Evolutionary conservation across 1,284 basidiomycete genomes (phyloP), one percentile per base, ranked within the genome.

Genomic region (Termitomyces sp.): DNA sequence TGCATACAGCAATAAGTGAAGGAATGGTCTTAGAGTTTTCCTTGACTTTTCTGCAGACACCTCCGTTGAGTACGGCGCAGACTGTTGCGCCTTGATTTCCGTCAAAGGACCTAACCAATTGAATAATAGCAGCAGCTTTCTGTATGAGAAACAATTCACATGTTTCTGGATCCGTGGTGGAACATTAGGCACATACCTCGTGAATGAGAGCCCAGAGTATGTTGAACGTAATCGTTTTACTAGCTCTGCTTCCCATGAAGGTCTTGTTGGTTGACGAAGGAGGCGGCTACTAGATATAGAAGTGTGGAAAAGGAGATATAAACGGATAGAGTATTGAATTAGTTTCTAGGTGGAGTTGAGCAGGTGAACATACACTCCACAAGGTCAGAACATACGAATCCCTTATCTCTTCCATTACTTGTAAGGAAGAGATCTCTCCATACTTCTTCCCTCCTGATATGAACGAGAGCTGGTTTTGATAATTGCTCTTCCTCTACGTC

Each of bases 31-130:
- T 34, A 66, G 57, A 7, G 57, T 67, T 65, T 68, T 69, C 60
- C 71, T 73, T 38, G 67, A 68, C 50, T 63, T 66, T 57, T 73
- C 66, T 7, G 64, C 61, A 4, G 69, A 65, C 41, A 67, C 64
- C 52, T 75, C 76, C 13, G 77, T 67, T 12, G 81, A 79, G 58
- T 79, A 81, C 1, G 84, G 81, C 2, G 81, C 76, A 2, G 81
- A 68, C 64, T 86, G 83, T 63, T 87, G 84, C 2, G 79, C 79
- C 65, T 81, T 77, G 47, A 91, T 80, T 21, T 80, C 75, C 44
- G 82, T 84, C 58, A 92, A 69, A 6, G 89, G 89, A 5, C 78
- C 73, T 46, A 92, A 69, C 89, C 89, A 92, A 70, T 90, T 89
- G 76, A 91, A 90, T 42, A 92, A 72, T 50, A 92, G 75, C 40